A percentile compares a stretch with the other conserved stretches of the same genome.
Evolutionary conservation across 257 asterid species (phyloP).

Genomic region (Ophiorrhiza pumila): DNA sequence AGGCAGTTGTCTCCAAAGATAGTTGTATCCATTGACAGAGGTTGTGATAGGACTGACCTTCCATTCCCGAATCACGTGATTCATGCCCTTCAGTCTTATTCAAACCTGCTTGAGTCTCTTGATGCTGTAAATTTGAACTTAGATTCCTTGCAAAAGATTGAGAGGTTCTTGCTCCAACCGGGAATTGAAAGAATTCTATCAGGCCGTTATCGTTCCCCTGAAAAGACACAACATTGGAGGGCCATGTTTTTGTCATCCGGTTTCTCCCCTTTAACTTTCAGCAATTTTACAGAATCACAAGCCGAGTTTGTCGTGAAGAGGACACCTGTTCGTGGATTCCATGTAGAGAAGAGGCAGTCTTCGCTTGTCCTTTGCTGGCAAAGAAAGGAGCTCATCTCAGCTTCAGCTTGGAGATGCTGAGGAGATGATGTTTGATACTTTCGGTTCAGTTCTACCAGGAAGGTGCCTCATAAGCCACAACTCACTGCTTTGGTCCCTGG

Average conservation of each 20-base stretch:
- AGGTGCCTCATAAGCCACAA: slow-evolving; percentile 38
- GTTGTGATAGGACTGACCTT: slow-evolving; percentile 88
- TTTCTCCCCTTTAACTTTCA: slow-evolving; percentile 61
- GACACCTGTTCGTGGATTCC: slow-evolving; percentile 84
- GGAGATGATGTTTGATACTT: slow-evolving; percentile 16
- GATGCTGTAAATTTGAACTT: slow-evolving; percentile 74
- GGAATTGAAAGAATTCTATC: slow-evolving; percentile 59
- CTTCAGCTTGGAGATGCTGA: slow-evolving; percentile 96
- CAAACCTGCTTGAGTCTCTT: slow-evolving; percentile 76
- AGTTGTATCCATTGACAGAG: slow-evolving; percentile 83
- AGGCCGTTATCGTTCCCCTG: slow-evolving; percentile 57
- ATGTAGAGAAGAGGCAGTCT: slow-evolving; percentile 87
- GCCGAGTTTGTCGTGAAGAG: slow-evolving; percentile 89
- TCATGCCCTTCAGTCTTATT: slow-evolving; percentile 72
- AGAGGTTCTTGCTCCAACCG: slow-evolving; percentile 77
- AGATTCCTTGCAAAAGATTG: slow-evolving; percentile 83
- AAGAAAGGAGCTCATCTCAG: slow-evolving; percentile 88
- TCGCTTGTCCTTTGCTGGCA: slow-evolving; percentile 96
- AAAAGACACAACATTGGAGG: slow-evolving; percentile 91
- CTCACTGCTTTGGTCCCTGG: slow-evolving; percentile 30
- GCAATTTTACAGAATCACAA: slow-evolving; percentile 86
- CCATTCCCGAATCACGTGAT: slow-evolving; percentile 77
- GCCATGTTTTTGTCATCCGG: slow-evolving; percentile 71
- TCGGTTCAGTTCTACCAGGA: slow-evolving; percentile 14
- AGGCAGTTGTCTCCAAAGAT: slow-evolving; percentile 75